Base-by-base conservation (phyloP, 1,284 basidiomycete genomes). In the Taiwanofungus camphoratus region DNA sequence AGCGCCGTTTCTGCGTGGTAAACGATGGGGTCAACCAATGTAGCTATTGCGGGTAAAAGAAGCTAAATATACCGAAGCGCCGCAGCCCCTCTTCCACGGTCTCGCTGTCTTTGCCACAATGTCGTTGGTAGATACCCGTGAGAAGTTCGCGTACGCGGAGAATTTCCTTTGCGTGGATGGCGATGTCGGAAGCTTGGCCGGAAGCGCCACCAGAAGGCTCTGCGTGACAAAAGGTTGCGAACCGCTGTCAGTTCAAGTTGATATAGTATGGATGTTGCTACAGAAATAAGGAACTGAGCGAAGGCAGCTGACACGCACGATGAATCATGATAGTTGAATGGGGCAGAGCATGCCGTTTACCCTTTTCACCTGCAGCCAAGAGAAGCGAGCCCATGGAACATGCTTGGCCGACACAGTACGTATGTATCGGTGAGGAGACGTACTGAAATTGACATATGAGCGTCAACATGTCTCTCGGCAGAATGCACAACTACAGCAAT, bases 311-410 rank as follows among this genome's bases (percentile, higher is more conserved):
- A n/a, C 20, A 73, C 90, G 62, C 63, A 92, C 92, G 92, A 63
- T 96, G 92, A 41, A 96, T 96, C 92, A 96, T 96, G 54, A 96
- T 91, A 58, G 86, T 91, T 16, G 91, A 84, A 59, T 96, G 88
- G 8, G 91, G 91, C 37, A 96, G 74, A 52, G 87, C 87, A 58
- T 91, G 92, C 27, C 92, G 74, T 63, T 92, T 90, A 16, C 92
- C 92, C 52, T 74, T 80, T 66, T 87, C 88, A 66, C 87, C 91
- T 39, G 88, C 90, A 4, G 88, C 87, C 5, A 95, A 75, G 15
- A 95, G 74, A 38, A 96, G 72, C 36, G 89, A 92, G 3, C 90
- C 92, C 93, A 96, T 96, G 31, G 87, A 91, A 47, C 88, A 90
- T 16, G 93, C 92, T 63, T 93, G 84, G 9, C 92, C 92, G 40